Evolutionary conservation across 805 yeast species (phyloP).

Genomic region (Schwanniomyces polymorphus): DNA sequence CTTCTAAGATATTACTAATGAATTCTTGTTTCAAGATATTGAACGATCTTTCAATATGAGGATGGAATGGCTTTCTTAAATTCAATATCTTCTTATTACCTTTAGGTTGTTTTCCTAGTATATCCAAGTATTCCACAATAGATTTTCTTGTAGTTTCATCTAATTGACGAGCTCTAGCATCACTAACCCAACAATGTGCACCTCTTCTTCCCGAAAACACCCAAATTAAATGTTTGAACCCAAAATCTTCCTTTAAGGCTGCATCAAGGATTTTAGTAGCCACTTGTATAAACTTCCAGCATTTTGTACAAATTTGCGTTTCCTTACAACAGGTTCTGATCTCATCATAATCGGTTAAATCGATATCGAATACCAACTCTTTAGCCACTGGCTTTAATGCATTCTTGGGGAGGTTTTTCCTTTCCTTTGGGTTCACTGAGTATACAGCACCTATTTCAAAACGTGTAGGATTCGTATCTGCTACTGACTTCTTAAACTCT

Average conservation of each 20-base stretch:
- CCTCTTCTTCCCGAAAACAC: slow-evolving; percentile 98
- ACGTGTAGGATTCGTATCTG: slow-evolving; percentile 76
- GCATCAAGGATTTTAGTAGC: slow-evolving; percentile 75
- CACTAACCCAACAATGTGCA: slow-evolving; percentile 98
- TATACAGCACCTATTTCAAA: slow-evolving; percentile 96
- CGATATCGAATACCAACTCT: slow-evolving; percentile 94
- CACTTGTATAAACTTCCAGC: slow-evolving; percentile 90
- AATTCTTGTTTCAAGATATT: slow-evolving; percentile 66
- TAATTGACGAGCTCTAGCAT: slow-evolving; percentile 70
- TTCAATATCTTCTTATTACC: slow-evolving; percentile 50
- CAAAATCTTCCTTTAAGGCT: slow-evolving; percentile 84
- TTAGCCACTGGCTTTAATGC: slow-evolving; percentile 80
- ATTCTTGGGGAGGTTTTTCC: slow-evolving; percentile 72
- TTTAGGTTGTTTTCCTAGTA: slow-evolving; percentile 48
- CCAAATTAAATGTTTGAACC: slow-evolving; percentile 85
- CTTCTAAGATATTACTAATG: slow-evolving; percentile 62
- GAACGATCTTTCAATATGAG: slow-evolving; percentile 76
- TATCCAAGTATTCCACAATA: slow-evolving; percentile 80
- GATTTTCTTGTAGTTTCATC: slow-evolving; percentile 76
- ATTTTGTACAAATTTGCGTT: slow-evolving; percentile 79
- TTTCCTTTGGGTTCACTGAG: slow-evolving; percentile 80
- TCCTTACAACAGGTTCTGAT: slow-evolving; percentile 91
- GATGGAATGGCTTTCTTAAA: slow-evolving; percentile 82
- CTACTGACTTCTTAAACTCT: slow-evolving; percentile 78
- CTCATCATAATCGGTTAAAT: slow-evolving; percentile 94